Evolutionary conservation across 176 grass and related monocot species (phyloP), one percentile per base, ranked within the genome.

Genomic region (Musa schizocarpa): DNA sequence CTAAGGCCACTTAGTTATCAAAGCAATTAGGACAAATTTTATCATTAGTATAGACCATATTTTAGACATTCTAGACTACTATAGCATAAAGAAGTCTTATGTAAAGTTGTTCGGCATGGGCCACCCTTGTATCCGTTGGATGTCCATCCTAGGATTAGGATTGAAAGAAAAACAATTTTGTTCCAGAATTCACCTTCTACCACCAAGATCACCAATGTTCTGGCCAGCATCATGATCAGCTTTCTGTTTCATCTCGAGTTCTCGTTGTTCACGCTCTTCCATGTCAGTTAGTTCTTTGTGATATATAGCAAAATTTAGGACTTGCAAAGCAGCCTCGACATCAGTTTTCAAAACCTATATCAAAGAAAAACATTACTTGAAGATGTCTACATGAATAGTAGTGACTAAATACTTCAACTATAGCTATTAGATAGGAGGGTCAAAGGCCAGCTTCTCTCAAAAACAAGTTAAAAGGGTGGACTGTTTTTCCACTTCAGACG

Each of bases 281-380:
- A 93, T 99, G 29, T 99, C 95, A 55, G 88, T 99, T 65, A 99
- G 81, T 80, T 99, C 90, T 81, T 91, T 91, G 70, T 99, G 95
- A 83, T 94, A 99, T 80, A 99, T 99, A 69, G 90, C 90, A 76
- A 93, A 99, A 72, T 99, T 99, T 54, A 99, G 73, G 85, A 94
- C 81, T 87, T 91, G 88, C 74, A 99, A 74, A 63, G 95, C 95
- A 85, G 95, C 86, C 76, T 99, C 90, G 2, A 99, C 95, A 79
- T 94, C 95, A 80, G 70, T 72, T 83, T 85, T 94, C 24, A 91
- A 71, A 85, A 99, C 90, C 95, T 99, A 69, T 63, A 81, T 11
- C 12, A 69, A 71, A n/a, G 43, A 53, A 74, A 11, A 79, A 11
- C 79, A 43, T 43, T 5, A 43, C 34, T 43, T 43, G 34, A 43